Conservation (phyloP, 495 filamentous ascomycete genomes). For the Penicillium nucicola region DNA sequence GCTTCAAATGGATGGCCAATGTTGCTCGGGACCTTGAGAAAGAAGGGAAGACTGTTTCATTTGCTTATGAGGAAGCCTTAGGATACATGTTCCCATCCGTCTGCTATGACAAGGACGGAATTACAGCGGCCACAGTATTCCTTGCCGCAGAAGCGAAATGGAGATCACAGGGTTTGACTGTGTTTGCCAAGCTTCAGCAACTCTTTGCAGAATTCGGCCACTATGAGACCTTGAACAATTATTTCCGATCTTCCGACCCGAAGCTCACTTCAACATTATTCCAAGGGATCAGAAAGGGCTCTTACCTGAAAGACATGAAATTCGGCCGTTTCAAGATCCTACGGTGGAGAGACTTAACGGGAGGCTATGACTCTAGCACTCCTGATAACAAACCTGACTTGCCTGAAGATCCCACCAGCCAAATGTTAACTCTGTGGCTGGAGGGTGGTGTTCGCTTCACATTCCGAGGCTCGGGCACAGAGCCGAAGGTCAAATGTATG, state of each 20-base stretch:
- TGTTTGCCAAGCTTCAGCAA: conserved; percentile 56
- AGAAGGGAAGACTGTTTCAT: conserved; percentile 51
- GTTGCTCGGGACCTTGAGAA: conserved; percentile 40
- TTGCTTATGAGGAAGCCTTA: conserved; percentile 71
- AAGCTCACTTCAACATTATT: conserved; percentile 53
- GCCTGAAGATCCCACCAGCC: conserved; percentile 55
- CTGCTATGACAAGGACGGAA: conserved; percentile 69
- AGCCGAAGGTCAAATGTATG: conserved; percentile 65
- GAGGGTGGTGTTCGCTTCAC: conserved; percentile 60
- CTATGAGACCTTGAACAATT: conserved; percentile 66
- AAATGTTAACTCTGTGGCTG: conserved; percentile 73
- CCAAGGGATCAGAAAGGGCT: conserved; percentile 47
- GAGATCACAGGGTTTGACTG: conserved; percentile 51
- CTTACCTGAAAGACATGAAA: conserved; percentile 36
- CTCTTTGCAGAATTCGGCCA: conserved; percentile 61
- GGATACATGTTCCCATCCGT: conserved; percentile 71
- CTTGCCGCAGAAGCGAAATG: conserved; percentile 54
- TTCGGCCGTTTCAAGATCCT: conserved; percentile 52
- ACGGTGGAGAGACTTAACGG: conserved; percentile 67
- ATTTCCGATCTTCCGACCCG: conserved; percentile 60
- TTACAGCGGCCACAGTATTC: conserved; percentile 65
- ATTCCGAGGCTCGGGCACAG: conserved; percentile 65
- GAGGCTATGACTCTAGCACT: conserved; percentile 59
- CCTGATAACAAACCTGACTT: conserved; percentile 52
- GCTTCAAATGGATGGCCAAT: conserved; percentile 72